phyloP scores from a whole-genome alignment of 139 green algal species.

The Chlorokybus atmophyticus region DNA sequence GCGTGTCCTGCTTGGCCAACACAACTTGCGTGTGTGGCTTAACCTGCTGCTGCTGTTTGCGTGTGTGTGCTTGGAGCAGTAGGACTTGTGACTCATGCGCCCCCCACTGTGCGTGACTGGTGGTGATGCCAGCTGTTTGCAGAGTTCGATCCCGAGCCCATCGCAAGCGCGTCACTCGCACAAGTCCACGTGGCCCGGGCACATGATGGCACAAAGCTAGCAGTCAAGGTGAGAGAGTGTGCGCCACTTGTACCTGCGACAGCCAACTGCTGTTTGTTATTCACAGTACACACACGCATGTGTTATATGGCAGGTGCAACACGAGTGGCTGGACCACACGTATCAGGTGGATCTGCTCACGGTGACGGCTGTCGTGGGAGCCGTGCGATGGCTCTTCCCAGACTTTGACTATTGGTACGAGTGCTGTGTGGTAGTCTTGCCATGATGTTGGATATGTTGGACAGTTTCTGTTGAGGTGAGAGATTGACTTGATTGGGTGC shows the following conservation, averaged over 20 bases:
- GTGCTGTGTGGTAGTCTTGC: too few relatives aligned
- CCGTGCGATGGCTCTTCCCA: constrained; percentile 38
- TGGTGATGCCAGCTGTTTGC: constrained; percentile 43
- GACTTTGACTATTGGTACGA: constrained; percentile 45
- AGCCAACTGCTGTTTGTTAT: neutral
- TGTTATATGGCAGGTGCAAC: constrained; percentile 54
- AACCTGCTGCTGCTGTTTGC: too few relatives aligned
- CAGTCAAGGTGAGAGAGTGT: constrained; percentile 47
- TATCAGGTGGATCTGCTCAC: constrained; percentile 67
- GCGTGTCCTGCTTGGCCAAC: too few relatives aligned
- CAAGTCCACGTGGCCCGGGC: constrained; percentile 65
- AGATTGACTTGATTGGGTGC: too few relatives aligned
- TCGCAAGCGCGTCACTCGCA: constrained; percentile 67
- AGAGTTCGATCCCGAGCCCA: constrained; percentile 40
- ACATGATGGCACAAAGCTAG: constrained; percentile 52
- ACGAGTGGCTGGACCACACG: constrained; percentile 46
- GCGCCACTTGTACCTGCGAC: neutral
- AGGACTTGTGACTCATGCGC: too few relatives aligned
- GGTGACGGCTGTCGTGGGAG: constrained; percentile 55
- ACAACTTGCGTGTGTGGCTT: too few relatives aligned
- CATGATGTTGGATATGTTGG: too few relatives aligned
- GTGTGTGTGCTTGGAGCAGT: too few relatives aligned
- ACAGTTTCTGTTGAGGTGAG: too few relatives aligned
- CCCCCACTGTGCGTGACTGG: too few relatives aligned
- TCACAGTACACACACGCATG: neutral